Evolutionary conservation across 2,329 filamentous ascomycete species (phyloP).

Genomic region (Neospermospora avenae): DNA sequence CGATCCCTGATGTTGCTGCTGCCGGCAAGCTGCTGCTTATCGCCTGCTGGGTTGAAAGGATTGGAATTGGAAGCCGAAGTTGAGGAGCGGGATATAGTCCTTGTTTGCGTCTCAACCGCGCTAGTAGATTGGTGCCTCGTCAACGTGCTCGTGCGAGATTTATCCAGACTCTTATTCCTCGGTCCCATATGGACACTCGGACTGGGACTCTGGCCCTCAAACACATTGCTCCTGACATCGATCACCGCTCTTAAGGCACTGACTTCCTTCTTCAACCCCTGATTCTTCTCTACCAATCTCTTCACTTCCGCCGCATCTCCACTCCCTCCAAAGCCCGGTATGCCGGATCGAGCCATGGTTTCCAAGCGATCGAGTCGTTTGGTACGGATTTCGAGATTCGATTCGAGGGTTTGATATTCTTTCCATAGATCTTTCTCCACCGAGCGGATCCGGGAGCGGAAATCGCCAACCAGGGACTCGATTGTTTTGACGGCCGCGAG

Average conservation of each 20-base stretch:
- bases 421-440: conserved; percentile 90
- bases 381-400: conserved; percentile 71
- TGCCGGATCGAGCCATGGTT: conserved; percentile 66
- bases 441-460: conserved; percentile 74
- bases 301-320: conserved; percentile 47
- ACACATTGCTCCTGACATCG: conserved; percentile 35
- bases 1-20: conserved; percentile 4
- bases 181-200: conserved; percentile 36
- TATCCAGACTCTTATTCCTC: conserved; percentile 25
- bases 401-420: conserved; percentile 84
- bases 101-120: conserved; percentile 31
- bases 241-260: conserved; percentile 65
- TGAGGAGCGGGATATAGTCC: conserved; percentile 43
- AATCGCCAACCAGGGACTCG: conserved; percentile 73
- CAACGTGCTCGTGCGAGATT: conserved; percentile 40
- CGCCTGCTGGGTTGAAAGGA: too few relatives aligned
- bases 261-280: conserved; percentile 62
- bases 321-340: conserved; percentile 39
- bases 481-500: conserved; percentile 83
- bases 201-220: conserved; percentile 39
- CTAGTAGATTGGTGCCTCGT: conserved; percentile 53
- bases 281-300: conserved; percentile 60
- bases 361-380: conserved; percentile 89
- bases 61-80: conserved; percentile 7
- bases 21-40: neutral